phyloP scores from a whole-genome alignment of 768 basidiomycete genomes.

The Calocybe cyanea region DNA sequence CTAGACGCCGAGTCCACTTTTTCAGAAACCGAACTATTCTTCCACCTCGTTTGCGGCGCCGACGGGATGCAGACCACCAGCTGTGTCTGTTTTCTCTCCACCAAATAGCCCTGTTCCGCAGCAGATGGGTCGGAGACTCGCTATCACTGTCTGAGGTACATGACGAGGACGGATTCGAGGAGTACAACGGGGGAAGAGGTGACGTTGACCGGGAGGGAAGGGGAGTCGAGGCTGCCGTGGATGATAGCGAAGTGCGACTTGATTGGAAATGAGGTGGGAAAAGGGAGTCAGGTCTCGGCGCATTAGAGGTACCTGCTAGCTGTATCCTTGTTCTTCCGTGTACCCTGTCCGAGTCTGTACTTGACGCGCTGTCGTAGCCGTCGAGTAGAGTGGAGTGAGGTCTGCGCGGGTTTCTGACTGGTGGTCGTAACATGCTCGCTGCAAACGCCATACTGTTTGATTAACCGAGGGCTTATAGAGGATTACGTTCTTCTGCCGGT shows the following conservation, averaged over 20 bases:
- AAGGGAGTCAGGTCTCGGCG: constrained; percentile 26
- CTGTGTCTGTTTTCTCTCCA: constrained; percentile 44
- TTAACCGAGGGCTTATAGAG: neutral
- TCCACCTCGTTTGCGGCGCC: constrained; percentile 50
- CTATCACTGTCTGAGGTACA: constrained; percentile 61
- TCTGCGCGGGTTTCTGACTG: constrained; percentile 19
- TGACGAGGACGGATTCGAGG: constrained; percentile 45
- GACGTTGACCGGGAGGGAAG: constrained; percentile 60
- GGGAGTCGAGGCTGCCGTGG: constrained; percentile 47
- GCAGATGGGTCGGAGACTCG: constrained; percentile 50
- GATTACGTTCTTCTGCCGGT: neutral
- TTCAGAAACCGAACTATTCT: constrained; percentile 47
- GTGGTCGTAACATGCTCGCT: constrained; percentile 19
- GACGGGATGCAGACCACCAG: constrained; percentile 56
- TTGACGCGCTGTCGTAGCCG: constrained; percentile 42
- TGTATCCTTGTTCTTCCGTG: constrained; percentile 10
- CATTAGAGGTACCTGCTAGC: constrained; percentile 17
- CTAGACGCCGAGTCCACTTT: constrained; percentile 49
- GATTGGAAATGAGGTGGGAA: constrained; percentile 32
- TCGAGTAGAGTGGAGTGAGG: constrained; percentile 18
- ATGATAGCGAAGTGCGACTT: constrained; percentile 35
- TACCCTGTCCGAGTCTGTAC: constrained; percentile 40
- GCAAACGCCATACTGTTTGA: constrained; percentile 21
- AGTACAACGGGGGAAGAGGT: constrained; percentile 52
- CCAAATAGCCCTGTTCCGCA: constrained; percentile 33